A percentile compares a stretch with the other conserved stretches of the same genome.
Conservation (phyloP, 164 flowering plant genomes). For the Aristolochia fimbriata region DNA sequence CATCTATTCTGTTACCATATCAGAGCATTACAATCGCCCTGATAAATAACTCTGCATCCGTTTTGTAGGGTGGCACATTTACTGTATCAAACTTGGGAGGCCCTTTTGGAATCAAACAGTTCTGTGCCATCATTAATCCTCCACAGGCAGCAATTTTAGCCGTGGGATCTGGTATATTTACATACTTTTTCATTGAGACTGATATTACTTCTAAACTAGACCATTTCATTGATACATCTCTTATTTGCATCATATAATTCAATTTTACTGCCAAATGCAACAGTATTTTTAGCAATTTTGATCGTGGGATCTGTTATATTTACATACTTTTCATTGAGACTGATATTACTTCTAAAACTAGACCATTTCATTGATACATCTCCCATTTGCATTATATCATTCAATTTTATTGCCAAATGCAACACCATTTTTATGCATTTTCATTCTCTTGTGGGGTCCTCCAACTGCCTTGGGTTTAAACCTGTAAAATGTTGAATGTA, state of each 20-base stretch:
- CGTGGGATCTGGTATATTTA: constrained; percentile 77
- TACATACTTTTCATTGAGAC: neutral
- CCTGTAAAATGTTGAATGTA: neutral
- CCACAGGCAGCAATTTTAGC: constrained; percentile 97
- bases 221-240: neutral
- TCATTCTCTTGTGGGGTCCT: too few species aligned
- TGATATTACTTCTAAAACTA: neutral
- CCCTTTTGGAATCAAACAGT: constrained; percentile 87
- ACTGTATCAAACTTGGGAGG: constrained; percentile 94
- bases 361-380: neutral
- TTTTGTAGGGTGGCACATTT: constrained; percentile 84
- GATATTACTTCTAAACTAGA: neutral
- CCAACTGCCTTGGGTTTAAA: neutral
- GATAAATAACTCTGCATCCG: neutral
- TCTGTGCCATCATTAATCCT: constrained; percentile 88
- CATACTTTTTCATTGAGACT: neutral
- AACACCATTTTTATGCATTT: too few species aligned
- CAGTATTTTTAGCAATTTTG: constrained; percentile 86
- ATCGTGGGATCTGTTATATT: constrained; percentile 91
- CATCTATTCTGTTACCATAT: too few species aligned
- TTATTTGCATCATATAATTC: too few species aligned
- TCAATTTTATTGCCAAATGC: too few species aligned
- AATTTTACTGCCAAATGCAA: too few species aligned
- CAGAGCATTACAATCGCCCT: neutral
- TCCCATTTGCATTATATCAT: too few species aligned